Evolutionary conservation across 192 early-diverging fungal species (phyloP).

Genomic region (Endogone sp.): DNA sequence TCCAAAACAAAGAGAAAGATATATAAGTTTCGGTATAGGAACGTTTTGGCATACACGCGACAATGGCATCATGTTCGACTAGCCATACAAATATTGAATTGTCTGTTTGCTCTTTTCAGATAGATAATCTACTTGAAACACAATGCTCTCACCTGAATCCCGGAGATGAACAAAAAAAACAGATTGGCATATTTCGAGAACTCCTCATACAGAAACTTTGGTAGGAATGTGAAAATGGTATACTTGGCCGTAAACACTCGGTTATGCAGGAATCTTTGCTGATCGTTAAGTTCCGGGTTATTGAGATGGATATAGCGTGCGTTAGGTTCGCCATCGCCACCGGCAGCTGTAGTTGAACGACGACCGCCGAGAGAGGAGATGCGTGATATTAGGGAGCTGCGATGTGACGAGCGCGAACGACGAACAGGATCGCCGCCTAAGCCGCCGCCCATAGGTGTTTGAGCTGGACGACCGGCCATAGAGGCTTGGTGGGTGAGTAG

Average conservation of each 20-base stretch:
- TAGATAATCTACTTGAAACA: not conserved
- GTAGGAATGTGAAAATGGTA: conserved; percentile 86
- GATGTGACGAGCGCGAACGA: not conserved
- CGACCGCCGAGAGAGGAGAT: not conserved
- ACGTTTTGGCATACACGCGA: too few species aligned
- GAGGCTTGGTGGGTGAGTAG: not conserved
- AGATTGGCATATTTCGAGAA: conserved; percentile 99
- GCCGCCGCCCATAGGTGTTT: not conserved
- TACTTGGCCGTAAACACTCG: conserved; percentile 96
- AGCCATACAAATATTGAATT: too few species aligned
- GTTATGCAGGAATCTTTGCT: conserved; percentile 87
- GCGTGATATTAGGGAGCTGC: not conserved
- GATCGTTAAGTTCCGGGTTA: conserved; percentile 71
- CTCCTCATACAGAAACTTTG: conserved; percentile 95
- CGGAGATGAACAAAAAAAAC: conserved; percentile 97
- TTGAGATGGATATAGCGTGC: conserved; percentile 88
- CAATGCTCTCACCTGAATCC: conserved; percentile 70
- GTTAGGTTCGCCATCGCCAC: conserved; percentile 1
- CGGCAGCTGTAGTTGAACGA: not conserved
- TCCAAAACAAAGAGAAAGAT: conserved; percentile 2
- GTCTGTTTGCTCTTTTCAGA: not conserved
- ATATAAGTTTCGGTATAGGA: not conserved
- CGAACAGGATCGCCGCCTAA: not conserved
- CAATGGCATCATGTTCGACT: too few species aligned
- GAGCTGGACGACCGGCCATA: conserved; percentile 1